Conservation (phyloP, 257 asterid genomes). For the Penstemon newberryi region DNA sequence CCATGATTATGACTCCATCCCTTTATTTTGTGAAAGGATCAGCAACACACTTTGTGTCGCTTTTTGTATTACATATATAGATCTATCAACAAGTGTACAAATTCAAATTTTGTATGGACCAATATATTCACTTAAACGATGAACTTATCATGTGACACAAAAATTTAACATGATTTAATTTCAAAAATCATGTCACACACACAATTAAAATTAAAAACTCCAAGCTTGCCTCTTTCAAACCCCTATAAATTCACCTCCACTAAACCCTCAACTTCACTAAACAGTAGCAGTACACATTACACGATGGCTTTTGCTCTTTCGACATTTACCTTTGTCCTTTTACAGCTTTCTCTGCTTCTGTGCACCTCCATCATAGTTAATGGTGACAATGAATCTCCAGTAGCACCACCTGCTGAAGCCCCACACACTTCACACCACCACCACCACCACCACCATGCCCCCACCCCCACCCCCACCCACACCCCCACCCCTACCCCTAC, state of each 20-base stretch:
- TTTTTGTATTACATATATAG: too few relatives aligned
- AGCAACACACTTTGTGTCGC: too few relatives aligned
- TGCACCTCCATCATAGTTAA: not conserved
- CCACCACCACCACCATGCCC: not conserved
- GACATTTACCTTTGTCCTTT: conserved; percentile 3
- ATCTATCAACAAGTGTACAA: too few relatives aligned
- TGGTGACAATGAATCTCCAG: not conserved
- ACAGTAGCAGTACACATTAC: not conserved
- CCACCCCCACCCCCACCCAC: not conserved
- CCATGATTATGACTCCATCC: too few relatives aligned
- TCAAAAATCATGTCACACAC: too few relatives aligned
- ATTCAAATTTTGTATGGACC: too few relatives aligned
- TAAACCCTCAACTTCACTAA: not conserved
- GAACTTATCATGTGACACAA: too few relatives aligned
- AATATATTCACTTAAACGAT: too few relatives aligned
- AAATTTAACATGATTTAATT: too few relatives aligned
- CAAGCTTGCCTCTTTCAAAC: conserved; percentile 10
- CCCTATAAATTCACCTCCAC: conserved; percentile 35
- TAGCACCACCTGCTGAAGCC: not conserved
- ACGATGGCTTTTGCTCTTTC: conserved; percentile 15
- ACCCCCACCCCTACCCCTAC: not conserved
- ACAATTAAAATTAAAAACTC: too few relatives aligned
- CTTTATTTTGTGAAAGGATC: too few relatives aligned
- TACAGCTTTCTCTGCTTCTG: not conserved
- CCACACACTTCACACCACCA: conserved; percentile 2